Conservation (phyloP, 768 basidiomycete species). For the Lactifluus piperatus region DNA sequence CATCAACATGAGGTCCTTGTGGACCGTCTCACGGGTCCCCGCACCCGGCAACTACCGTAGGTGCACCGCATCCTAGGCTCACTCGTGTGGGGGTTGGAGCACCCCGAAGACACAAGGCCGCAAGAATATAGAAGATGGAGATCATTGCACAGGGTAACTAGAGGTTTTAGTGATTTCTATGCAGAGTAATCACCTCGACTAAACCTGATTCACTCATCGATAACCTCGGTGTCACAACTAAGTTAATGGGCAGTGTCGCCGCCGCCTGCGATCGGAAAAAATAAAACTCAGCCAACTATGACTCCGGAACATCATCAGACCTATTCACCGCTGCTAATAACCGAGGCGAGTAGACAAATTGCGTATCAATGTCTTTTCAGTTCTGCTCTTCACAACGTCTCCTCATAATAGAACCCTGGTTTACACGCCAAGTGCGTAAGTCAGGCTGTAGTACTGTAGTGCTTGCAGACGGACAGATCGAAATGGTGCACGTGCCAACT, state of each 20-base stretch:
- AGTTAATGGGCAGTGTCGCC: not conserved
- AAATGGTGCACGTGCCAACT: conserved; percentile 5
- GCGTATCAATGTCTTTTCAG: not conserved
- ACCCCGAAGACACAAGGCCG: not conserved
- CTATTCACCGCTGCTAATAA: not conserved
- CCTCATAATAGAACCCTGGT: not conserved
- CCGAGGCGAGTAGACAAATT: not conserved
- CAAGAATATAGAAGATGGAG: not conserved
- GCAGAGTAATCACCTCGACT: not conserved
- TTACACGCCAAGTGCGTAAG: not conserved
- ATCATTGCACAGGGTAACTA: not conserved
- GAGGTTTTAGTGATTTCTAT: not conserved
- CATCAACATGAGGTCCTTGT: not conserved
- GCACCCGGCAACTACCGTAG: not conserved
- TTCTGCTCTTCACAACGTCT: not conserved
- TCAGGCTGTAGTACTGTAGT: not conserved
- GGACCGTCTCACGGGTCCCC: not conserved
- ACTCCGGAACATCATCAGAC: not conserved
- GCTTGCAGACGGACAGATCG: not conserved
- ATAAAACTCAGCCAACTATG: not conserved
- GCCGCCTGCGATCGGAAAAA: not conserved
- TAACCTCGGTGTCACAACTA: not conserved
- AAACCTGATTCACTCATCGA: not conserved
- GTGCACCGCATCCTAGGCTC: not conserved
- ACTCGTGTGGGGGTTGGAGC: not conserved